Evolutionary conservation across 495 filamentous ascomycete species (phyloP).

Genomic region (Penicillium canescens): DNA sequence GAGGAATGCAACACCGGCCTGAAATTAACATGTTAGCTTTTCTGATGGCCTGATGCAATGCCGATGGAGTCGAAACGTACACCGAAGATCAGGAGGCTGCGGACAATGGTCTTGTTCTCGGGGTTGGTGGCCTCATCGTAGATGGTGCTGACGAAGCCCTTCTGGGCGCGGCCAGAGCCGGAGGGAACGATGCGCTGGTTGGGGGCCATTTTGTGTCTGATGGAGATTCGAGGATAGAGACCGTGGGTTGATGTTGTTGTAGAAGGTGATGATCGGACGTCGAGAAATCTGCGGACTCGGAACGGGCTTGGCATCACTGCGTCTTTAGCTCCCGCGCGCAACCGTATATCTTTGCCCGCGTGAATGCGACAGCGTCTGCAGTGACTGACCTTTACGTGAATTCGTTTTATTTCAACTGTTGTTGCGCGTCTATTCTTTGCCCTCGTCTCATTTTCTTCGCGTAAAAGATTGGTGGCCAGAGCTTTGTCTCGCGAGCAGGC

Average conservation of each 20-base stretch:
- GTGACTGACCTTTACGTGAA: background rate
- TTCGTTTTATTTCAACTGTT: background rate
- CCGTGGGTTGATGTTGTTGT: slow-evolving; percentile 10
- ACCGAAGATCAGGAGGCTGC: slow-evolving; percentile 70
- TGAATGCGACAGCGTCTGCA: slow-evolving; percentile 12
- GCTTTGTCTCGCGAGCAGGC: background rate
- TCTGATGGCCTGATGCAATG: background rate
- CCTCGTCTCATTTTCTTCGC: too few species aligned
- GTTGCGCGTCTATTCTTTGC: background rate
- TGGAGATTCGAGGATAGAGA: slow-evolving; percentile 4
- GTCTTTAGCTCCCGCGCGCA: slow-evolving; percentile 31
- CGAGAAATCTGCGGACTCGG: slow-evolving; percentile 45
- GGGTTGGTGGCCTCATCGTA: slow-evolving; percentile 67
- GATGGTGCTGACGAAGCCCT: slow-evolving; percentile 49
- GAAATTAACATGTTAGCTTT: slow-evolving; percentile 20
- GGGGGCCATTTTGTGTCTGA: slow-evolving; percentile 38
- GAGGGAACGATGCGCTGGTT: slow-evolving; percentile 42
- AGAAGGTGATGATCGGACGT: slow-evolving; percentile 17
- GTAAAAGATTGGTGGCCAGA: background rate
- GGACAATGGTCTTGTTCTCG: slow-evolving; percentile 75
- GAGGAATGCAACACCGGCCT: slow-evolving; percentile 75
- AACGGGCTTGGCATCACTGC: slow-evolving; percentile 42
- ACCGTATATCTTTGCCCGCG: slow-evolving; percentile 40
- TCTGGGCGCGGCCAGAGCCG: slow-evolving; percentile 35
- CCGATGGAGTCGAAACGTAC: slow-evolving; percentile 47